Base-by-base conservation (phyloP, 2,329 filamentous ascomycete species). In the Diaporthe caulivora region DNA sequence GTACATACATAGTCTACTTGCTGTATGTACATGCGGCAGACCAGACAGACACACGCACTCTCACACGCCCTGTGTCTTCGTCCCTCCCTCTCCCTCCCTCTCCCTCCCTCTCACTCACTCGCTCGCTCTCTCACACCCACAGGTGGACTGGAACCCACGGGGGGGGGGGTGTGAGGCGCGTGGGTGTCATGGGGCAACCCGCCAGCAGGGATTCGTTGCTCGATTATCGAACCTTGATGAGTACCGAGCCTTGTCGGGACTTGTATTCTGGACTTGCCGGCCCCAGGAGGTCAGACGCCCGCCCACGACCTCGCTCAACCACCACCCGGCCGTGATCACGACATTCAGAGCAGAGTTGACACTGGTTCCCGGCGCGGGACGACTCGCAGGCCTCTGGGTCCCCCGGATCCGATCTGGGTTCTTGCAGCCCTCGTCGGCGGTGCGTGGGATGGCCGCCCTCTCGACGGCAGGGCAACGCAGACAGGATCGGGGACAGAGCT, bases 141-240 rank as follows among this genome's bases (percentile, higher is more conserved):
- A 65, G 62, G 29, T 65, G 62, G 62, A 65, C 62, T 34, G 44
- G 37, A 10, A 40, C 37, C 13, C 34, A 5, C 5, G 34, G 34
- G 34, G 34, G 34, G 34, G 34, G 60, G 42, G 44, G 62, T 51
- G 68, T 71, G 68, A 71, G 68, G 68, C 68, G 68, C 57, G 68
- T 71, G 68, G 68, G 68, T 71, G 68, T 71, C 68, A 71, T 71
- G 68, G 68, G 68, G 68, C 68, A 60, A 62, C 55, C 68, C 29
- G 44, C 44, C 44, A 62, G 55, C 68, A 71, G 68, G 55, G 54
- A 71, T 71, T 53, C 55, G 68, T 47, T 31, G 34, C 47, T 62
- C 68, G 44, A 71, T 49, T 53, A 51, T 53, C 29, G 55, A 60
- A 60, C 55, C 68, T 47, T 47, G 62, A 44, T n/a, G 44, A 71